These are phyloP conservation scores for Akanthomyces lecanii DNA, from an alignment of 2,329 filamentous ascomycete genomes.

Conservation along the genomic window DNA sequence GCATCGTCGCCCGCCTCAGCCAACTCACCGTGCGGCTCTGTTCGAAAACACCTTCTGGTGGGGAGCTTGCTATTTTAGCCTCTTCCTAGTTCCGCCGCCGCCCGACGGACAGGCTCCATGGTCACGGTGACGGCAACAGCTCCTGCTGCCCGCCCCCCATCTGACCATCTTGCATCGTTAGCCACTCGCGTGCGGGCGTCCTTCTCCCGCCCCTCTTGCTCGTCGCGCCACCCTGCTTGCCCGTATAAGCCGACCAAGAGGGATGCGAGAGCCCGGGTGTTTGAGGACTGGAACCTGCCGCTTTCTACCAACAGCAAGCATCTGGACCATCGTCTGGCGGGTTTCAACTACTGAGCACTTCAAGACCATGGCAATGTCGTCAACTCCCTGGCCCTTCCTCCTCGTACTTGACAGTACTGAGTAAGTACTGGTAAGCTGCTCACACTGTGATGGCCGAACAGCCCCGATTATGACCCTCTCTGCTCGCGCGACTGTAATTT, in stretches of 20 bases:
- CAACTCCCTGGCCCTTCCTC: not conserved
- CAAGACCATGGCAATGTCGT: not conserved
- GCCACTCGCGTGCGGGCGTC: not conserved
- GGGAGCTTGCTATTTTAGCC: not conserved
- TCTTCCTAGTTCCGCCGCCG: not conserved
- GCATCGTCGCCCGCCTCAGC: not conserved
- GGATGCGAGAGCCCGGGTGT: not conserved
- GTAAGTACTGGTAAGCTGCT: not conserved
- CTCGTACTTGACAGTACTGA: not conserved
- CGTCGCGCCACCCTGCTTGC: constrained; percentile 7
- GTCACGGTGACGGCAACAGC: not conserved
- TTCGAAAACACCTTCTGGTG: not conserved
- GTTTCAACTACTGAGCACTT: no score
- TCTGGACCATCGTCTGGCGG: no score
- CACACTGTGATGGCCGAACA: not conserved
- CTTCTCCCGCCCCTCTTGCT: not conserved
- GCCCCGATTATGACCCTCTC: not conserved
- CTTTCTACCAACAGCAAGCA: not conserved
- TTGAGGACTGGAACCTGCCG: not conserved
- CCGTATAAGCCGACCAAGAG: constrained; percentile 9
- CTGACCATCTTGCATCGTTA: constrained; percentile 12
- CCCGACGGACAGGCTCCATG: not conserved
- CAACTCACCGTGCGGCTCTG: not conserved
- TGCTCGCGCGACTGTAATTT: constrained; percentile 2
- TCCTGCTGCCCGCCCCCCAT: not conserved